Base-by-base conservation (phyloP, 2,329 filamentous ascomycete genomes). In the Venturia effusa region DNA sequence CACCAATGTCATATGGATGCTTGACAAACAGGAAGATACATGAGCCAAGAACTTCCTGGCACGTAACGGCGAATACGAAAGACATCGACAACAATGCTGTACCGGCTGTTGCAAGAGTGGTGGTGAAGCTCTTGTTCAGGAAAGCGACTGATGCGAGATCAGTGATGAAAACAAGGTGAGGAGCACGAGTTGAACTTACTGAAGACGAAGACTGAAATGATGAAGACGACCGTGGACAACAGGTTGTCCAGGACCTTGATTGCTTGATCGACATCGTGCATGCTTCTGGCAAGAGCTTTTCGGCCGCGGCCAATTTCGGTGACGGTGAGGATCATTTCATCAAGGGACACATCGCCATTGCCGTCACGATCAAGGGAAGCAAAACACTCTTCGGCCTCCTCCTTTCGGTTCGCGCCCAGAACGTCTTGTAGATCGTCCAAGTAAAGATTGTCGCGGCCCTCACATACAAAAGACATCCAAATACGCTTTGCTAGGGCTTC, bases 21-120 rank as follows among this genome's bases (percentile, higher is more conserved):
- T 99, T 99, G 79, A 97, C 91, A 71, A 99, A 99, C 1, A 99
- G 80, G 80, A 99, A 99, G 71, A 99, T 96, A 79, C 93, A 97
- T 43, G 92, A 97, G 71, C 93, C 93, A n/a, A 99, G 84, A 67
- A 99, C 89, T 75, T 99, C 94, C 76, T 97, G 92, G 3, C 88
- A 88, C 1, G 92, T 97, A 64, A 88, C 88, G 30, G 92, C 88
- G 74, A 99, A 97, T 69, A 97, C 88, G 78, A 99, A 99, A 4
- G 93, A 97, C n/a, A 97, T 80, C 6, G 93, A 97, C 11, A 99
- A 85, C 51, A 99, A 82, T 0, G 94, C 88, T 1, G 94, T 97
- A 67, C 93, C 93, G 61, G 92, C 91, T 11, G 92, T 96, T 4
- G 92, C 88, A 45, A 97, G 83, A 6, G 91, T 95, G 2, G 88